Evolutionary conservation across 306 rosid genomes (phyloP), one percentile per base, ranked within the genome.

Genomic region (Abrus precatorius): DNA sequence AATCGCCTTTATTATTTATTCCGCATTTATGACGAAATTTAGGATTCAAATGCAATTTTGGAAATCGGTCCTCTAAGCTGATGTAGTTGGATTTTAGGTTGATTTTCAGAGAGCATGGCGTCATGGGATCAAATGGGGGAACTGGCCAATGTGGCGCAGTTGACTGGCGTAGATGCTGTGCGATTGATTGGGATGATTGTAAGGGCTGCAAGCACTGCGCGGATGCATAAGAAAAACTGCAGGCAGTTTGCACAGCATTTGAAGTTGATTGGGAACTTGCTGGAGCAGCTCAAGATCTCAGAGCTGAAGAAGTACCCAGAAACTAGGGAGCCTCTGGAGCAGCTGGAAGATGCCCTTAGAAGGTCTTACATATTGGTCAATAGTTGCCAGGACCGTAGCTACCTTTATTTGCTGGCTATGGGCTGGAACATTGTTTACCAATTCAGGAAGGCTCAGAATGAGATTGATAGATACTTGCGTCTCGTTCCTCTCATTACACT

Each of bases 381-480:
- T 57, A 96, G 98, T 79, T 96, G 99, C 84, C 97, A 93, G 75
- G 98, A 93, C 60, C 85, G 95, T 45, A 93, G 99, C 79, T 96
- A 90, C 82, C 93, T 96, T 45, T 96, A 96, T 81, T 54, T 96
- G 84, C 84, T 96, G 36, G 99, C 99, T 41, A 96, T 96, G 98
- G 99, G 99, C 1, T 96, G 99, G 98, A 96, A 92, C 87, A 90
- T 96, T 62, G 98, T 96, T 63, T 96, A 96, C 71, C 99, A 96
- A 68, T 96, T 96, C 88, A 83, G 99, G 68, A 90, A 90, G 90
- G 99, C 98, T 11, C 99, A 96, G 90, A 92, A 90, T 71, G 99
- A 96, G 80, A 96, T 96, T 54, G 99, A 96, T 59, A 81, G 97
- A 85, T 96, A 93, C 80, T 78, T 96, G 43, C 86, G 88, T 13